A percentile compares a stretch with the other conserved stretches of the same genome.
Conservation (phyloP, 1,139 yeast species). For the Suhomyces anneliseae region DNA sequence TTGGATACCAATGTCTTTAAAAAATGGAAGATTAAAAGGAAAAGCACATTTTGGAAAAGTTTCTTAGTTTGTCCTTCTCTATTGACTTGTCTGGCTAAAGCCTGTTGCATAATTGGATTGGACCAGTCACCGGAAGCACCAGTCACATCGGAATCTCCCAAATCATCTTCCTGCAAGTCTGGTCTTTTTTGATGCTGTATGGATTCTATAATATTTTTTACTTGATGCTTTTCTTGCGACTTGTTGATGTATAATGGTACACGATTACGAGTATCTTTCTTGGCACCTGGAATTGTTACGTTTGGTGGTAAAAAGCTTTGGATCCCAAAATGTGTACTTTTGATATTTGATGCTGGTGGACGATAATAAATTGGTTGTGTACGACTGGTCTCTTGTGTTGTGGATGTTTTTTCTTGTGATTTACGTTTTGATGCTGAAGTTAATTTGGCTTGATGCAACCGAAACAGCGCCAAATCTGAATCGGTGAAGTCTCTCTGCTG, state of each 20-base stretch:
- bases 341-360: constrained; percentile 34
- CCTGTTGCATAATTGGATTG: constrained; percentile 39
- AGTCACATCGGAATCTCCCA: constrained; percentile 8
- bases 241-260: constrained; percentile 11
- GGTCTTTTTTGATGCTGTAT: constrained; percentile 6
- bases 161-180: constrained; percentile 12
- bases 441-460: constrained; percentile 21
- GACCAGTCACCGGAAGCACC: constrained; percentile 43
- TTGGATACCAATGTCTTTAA: constrained; percentile 17
- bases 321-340: constrained; percentile 31
- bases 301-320: constrained; percentile 33
- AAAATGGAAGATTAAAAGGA: constrained; percentile 20
- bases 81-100: constrained; percentile 38
- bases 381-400: constrained; percentile 3
- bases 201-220: constrained; percentile 1
- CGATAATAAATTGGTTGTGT: constrained; percentile 32
- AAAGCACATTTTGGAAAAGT: constrained; percentile 20
- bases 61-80: constrained; percentile 28
- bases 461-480: constrained; percentile 5
- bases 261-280: constrained; percentile 3
- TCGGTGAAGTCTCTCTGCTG: background rate
- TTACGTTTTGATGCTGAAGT: constrained; percentile 6
- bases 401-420: background rate
- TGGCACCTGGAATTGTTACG: constrained; percentile 3
- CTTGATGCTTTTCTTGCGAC: background rate